phyloP scores from a whole-genome alignment of 2,329 filamentous ascomycete species.

The Didymosphaeria variabile region DNA sequence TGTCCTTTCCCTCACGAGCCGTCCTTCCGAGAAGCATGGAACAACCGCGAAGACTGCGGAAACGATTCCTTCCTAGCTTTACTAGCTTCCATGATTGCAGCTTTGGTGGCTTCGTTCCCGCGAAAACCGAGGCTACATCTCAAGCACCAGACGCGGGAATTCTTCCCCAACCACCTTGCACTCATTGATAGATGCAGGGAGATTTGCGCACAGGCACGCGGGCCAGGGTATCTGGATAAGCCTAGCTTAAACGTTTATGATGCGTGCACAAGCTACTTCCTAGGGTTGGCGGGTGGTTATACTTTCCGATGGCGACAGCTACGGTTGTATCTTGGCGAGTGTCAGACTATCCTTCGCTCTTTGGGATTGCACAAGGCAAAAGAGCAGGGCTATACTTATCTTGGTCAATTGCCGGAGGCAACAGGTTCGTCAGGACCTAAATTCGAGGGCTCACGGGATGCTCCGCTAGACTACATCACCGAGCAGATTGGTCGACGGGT shows the following conservation, averaged over 20 bases:
- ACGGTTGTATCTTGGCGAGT: constrained; percentile 76
- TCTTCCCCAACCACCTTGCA: constrained; percentile 73
- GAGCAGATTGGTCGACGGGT: constrained; percentile 67
- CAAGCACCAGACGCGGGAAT: constrained; percentile 70
- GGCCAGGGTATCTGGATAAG: constrained; percentile 64
- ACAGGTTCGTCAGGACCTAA: constrained; percentile 49
- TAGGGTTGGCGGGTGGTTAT: constrained; percentile 73
- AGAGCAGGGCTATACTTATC: constrained; percentile 51
- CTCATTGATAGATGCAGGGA: constrained; percentile 76
- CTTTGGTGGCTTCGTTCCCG: constrained; percentile 79
- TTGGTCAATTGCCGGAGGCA: constrained; percentile 45
- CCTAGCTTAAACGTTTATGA: constrained; percentile 66
- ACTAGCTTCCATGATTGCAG: constrained; percentile 77
- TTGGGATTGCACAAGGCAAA: constrained; percentile 70
- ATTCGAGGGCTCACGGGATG: constrained; percentile 48
- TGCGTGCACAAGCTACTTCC: constrained; percentile 78
- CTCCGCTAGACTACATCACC: constrained; percentile 55
- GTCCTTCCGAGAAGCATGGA: constrained; percentile 75
- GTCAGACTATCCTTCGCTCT: constrained; percentile 72
- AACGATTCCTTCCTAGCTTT: constrained; percentile 75
- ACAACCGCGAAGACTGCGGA: constrained; percentile 70
- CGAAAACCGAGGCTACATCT: constrained; percentile 74
- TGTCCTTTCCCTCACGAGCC: constrained; percentile 82
- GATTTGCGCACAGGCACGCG: constrained; percentile 73
- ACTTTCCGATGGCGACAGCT: constrained; percentile 73